These are phyloP conservation scores for Cytospora schulzeri DNA, from an alignment of 2,329 filamentous ascomycete genomes.

Conservation along the genomic window DNA sequence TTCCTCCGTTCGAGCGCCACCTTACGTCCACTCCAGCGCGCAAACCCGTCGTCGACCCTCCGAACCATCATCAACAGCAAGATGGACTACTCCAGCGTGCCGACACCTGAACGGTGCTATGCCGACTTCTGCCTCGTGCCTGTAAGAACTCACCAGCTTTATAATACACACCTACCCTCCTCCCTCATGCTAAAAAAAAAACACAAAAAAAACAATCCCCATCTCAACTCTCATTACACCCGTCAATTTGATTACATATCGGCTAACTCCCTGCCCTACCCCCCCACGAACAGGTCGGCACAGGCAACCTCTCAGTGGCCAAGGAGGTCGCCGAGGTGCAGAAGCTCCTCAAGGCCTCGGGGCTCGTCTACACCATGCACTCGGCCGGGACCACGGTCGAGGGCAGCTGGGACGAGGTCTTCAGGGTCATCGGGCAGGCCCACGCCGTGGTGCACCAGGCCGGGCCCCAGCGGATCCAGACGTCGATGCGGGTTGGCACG, in stretches of 20 bases:
- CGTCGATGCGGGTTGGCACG: constrained; percentile 82
- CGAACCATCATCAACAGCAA: constrained; percentile 2
- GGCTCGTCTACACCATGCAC: constrained; percentile 85
- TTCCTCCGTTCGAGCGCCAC: background rate
- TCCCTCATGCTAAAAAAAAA: too few relatives aligned
- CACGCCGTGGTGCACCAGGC: constrained; percentile 75
- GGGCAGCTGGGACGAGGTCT: constrained; percentile 87
- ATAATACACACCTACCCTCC: too few relatives aligned
- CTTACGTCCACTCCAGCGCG: background rate
- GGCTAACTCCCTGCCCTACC: background rate
- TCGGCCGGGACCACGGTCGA: constrained; percentile 92
- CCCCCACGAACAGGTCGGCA: constrained; percentile 67
- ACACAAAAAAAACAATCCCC: too few relatives aligned
- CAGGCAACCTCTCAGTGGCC: constrained; percentile 72
- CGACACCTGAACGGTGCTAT: constrained; percentile 74
- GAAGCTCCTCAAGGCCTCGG: constrained; percentile 77
- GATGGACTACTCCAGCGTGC: constrained; percentile 51
- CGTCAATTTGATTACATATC: too few relatives aligned
- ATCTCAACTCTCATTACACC: too few relatives aligned
- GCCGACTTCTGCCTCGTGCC: constrained; percentile 93
- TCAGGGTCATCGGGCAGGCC: constrained; percentile 82
- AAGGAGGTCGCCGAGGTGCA: constrained; percentile 89
- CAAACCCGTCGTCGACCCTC: background rate
- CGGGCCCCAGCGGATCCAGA: constrained; percentile 83
- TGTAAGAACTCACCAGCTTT: constrained; percentile 55